phyloP scores from a whole-genome alignment of 352 stramenopile species.

The Phytophthora cryptogea region DNA sequence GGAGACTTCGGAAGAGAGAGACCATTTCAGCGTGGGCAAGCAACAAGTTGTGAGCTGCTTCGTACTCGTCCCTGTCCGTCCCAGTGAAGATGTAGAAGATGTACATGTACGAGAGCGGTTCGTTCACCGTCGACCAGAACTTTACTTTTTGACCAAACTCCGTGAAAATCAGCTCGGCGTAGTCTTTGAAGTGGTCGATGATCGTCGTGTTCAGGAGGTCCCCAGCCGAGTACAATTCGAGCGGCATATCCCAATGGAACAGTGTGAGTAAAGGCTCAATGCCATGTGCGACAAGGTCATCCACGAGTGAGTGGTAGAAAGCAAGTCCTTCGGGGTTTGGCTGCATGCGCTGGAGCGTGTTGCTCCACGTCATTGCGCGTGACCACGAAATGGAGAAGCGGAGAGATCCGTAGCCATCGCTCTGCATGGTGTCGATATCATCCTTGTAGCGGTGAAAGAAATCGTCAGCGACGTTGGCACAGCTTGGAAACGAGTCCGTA shows the following conservation, averaged over 20 bases:
- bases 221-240: constrained; percentile 59
- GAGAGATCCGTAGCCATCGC: constrained; percentile 89
- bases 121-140: constrained; percentile 95
- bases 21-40: constrained; percentile 91
- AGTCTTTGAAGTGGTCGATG: constrained; percentile 83
- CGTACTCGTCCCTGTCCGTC: constrained; percentile 48
- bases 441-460: constrained; percentile 90
- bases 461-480: constrained; percentile 89
- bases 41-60: constrained; percentile 87
- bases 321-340: constrained; percentile 85
- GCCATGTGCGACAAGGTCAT: constrained; percentile 62
- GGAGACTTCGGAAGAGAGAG: constrained; percentile 82
- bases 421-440: constrained; percentile 92
- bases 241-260: constrained; percentile 94
- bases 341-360: constrained; percentile 45
- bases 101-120: constrained; percentile 86
- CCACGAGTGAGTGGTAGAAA: constrained; percentile 92
- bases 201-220: constrained; percentile 59
- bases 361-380: constrained; percentile 84
- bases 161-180: constrained; percentile 90
- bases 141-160: constrained; percentile 92
- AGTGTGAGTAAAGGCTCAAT: constrained; percentile 92
- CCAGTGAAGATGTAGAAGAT: constrained; percentile 80
- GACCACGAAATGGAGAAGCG: constrained; percentile 93
- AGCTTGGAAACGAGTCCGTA: constrained; percentile 53